phyloP scores from a whole-genome alignment of 192 early-diverging fungal genomes.

The Coemansia sp. region DNA sequence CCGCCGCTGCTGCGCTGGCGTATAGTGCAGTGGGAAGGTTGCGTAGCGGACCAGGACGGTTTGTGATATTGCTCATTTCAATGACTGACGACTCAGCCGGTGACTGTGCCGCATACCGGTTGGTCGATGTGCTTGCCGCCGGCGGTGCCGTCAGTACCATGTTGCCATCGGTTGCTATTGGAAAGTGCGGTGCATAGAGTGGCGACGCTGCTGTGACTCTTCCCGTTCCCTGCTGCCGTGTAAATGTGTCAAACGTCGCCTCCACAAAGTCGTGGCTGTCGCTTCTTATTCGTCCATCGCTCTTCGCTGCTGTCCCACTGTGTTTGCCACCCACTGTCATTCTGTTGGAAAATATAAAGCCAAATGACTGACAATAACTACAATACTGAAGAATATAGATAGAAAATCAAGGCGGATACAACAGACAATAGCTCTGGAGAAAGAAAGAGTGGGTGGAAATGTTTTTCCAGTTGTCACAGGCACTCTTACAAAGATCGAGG shows the following conservation, averaged over 20 bases:
- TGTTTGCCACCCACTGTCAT: background rate
- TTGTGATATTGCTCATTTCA: conserved; percentile 13
- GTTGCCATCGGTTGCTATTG: conserved; percentile 10
- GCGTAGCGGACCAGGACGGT: conserved; percentile 18
- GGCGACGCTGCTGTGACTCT: background rate
- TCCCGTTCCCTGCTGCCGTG: background rate
- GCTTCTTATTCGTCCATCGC: conserved; percentile 1
- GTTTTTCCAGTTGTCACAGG: too few species aligned
- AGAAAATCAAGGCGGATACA: background rate
- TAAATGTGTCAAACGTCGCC: conserved; percentile 39
- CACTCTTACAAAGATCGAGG: too few species aligned
- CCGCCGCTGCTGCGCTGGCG: background rate
- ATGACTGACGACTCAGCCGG: conserved; percentile 27
- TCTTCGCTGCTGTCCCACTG: background rate
- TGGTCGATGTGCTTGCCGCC: conserved; percentile 4
- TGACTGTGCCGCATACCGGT: conserved; percentile 14
- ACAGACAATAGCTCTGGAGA: too few species aligned
- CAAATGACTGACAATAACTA: background rate
- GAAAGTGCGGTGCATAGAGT: conserved; percentile 32
- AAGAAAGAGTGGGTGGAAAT: too few species aligned
- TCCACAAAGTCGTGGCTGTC: conserved; percentile 35
- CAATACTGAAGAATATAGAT: background rate
- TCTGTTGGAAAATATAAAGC: background rate
- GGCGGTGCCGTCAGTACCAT: background rate
- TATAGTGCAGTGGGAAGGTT: conserved; percentile 20